Percentiles rank a stretch among this genome's conserved stretches.
phyloP scores from a whole-genome alignment of 2,329 filamentous ascomycete genomes.

The Claviceps africana region DNA sequence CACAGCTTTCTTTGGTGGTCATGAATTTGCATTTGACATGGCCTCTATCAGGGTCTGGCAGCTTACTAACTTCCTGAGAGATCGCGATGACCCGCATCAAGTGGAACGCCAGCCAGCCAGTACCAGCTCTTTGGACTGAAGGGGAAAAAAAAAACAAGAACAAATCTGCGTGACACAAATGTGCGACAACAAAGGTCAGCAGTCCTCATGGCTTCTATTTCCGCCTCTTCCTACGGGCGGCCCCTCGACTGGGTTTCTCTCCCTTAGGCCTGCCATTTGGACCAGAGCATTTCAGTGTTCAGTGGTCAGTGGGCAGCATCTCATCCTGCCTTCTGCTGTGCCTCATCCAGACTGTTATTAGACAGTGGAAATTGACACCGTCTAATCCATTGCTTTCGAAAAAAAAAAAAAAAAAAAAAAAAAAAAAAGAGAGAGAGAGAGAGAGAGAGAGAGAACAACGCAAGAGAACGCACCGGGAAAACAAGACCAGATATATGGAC shows the following conservation, averaged over 20 bases:
- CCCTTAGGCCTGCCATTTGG: neutral
- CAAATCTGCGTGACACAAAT: neutral
- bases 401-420: too few relatives aligned
- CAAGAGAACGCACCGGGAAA: neutral
- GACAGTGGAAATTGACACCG: neutral
- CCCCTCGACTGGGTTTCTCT: neutral
- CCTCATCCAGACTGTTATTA: neutral
- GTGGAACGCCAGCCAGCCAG: neutral
- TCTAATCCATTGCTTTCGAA: neutral
- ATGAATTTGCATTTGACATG: neutral
- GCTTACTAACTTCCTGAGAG: constrained; percentile 2
- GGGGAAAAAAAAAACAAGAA: neutral
- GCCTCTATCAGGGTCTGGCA: neutral
- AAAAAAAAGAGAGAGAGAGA: too few relatives aligned
- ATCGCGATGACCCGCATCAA: constrained; percentile 5
- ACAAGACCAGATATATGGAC: neutral
- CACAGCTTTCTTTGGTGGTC: neutral
- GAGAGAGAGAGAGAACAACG: neutral
- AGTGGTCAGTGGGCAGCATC: neutral
- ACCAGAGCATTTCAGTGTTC: neutral
- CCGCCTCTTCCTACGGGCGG: neutral
- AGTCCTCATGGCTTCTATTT: neutral
- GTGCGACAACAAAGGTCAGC: neutral
- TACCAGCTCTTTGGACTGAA: neutral
- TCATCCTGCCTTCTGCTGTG: neutral